Evolutionary conservation across 2,329 filamentous ascomycete genomes (phyloP).

Genomic region (Domatiomyces globalis): DNA sequence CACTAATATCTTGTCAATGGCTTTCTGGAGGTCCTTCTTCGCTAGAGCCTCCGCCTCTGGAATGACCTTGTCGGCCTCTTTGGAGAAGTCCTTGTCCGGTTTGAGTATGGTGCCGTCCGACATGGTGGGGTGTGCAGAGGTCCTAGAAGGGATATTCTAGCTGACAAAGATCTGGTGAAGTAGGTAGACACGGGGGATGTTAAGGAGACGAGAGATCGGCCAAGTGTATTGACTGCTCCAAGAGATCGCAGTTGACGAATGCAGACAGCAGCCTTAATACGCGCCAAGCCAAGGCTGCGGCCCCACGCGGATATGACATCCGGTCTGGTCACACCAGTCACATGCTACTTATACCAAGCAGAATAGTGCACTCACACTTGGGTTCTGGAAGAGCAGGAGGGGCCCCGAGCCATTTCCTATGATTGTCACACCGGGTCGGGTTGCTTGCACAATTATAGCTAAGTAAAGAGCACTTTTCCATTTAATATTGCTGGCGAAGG

Average conservation of each 20-base stretch:
- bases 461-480: neutral
- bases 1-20: conserved; percentile 80
- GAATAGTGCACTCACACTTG: no score
- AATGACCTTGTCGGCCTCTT: conserved; percentile 84
- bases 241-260: neutral
- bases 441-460: neutral
- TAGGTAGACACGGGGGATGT: neutral
- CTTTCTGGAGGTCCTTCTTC: conserved; percentile 63
- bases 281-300: neutral
- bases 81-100: conserved; percentile 97
- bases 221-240: neutral
- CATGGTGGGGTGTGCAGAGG: conserved; percentile 42
- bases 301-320: neutral
- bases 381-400: no score
- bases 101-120: conserved; percentile 66
- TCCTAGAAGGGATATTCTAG: neutral
- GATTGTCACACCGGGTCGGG: no score
- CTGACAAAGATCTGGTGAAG: neutral
- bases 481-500: neutral
- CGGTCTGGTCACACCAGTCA: neutral
- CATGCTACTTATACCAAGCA: no score
- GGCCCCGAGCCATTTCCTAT: no score
- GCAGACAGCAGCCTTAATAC: neutral
- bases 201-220: neutral
- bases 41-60: conserved; percentile 82